Evolutionary conservation across 345 rosid species (phyloP), one percentile per base, ranked within the genome.

Genomic region (Acer negundo): DNA sequence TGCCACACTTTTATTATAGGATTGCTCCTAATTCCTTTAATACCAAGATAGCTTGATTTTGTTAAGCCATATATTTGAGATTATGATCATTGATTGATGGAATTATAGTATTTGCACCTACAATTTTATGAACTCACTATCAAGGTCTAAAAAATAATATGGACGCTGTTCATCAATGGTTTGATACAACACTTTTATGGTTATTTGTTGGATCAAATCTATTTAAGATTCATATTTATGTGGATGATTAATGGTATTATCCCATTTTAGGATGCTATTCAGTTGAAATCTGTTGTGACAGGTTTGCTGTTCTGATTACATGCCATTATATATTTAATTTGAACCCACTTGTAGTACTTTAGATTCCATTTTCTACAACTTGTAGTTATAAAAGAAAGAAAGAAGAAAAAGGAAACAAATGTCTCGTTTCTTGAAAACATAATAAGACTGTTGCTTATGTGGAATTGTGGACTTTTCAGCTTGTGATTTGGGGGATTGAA

Each of bases 401-500:
- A 11, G 23, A 59, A n/a, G 23, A 59, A 7, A 58, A 20, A 59
- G 63, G 63, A 22, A 22, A 20, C 8, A 59, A 59, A 59, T 9
- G 26, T 58, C 63, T 22, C 12, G 1, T 59, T 59, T n/a, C 22
- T 10, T 9, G 9, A 74, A 10, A 20, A 13, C 23, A 49, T 1
- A 49, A 26, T n/a, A 24, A 62, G 47, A 11, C 13, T 64, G 20
- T n/a, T 63, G 40, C 2, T 59, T 72, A 6, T 63, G 10, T 64
- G 6, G 69, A 46, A 17, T 64, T 31, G 20, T 49, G 24, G 13
- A 62, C 59, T 6, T n/a, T n/a, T 64, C 47, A 3, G 70, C 49
- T 59, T 24, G 38, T 26, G 58, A 19, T 46, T 63, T 74, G 46
- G 58, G 44, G 16, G 47, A 74, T 64, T 73, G 56, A 49, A 49